Percentiles rank a stretch among this genome's conserved stretches.
Evolutionary conservation across 768 basidiomycete species (phyloP).

Genomic region (Clavaria fumosa): DNA sequence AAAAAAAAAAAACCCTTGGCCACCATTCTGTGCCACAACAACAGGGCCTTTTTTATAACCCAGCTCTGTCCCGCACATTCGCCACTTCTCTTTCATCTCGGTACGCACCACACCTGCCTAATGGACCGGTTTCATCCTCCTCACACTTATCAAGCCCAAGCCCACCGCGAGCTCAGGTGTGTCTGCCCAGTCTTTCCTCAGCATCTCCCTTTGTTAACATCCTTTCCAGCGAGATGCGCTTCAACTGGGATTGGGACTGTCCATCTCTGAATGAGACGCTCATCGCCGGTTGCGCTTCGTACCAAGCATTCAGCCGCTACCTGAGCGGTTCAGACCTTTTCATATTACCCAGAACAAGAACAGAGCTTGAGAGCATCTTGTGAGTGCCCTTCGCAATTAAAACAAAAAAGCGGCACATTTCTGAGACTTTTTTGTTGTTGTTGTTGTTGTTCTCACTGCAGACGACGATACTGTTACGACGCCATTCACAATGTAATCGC

Average conservation of each 20-base stretch:
- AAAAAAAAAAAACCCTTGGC: too few relatives aligned
- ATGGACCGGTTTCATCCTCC: conserved; percentile 68
- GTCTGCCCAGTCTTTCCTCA: conserved; percentile 13
- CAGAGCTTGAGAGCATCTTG: conserved; percentile 60
- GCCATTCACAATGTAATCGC: conserved; percentile 72
- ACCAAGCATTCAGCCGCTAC: conserved; percentile 63
- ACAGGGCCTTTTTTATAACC: too few relatives aligned
- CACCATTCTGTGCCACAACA: too few relatives aligned
- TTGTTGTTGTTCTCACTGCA: too few relatives aligned
- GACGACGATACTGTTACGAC: conserved; percentile 63
- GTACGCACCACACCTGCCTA: too few relatives aligned
- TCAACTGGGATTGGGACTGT: conserved; percentile 55
- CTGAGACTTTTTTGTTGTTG: too few relatives aligned
- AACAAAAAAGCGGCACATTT: conserved; percentile 8
- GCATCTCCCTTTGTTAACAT: too few relatives aligned
- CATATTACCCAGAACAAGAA: conserved; percentile 46
- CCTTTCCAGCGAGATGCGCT: conserved; percentile 48
- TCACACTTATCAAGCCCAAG: conserved; percentile 56
- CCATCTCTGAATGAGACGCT: conserved; percentile 58
- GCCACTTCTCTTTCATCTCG: too few relatives aligned
- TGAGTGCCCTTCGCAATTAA: conserved; percentile 21
- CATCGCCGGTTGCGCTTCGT: conserved; percentile 66
- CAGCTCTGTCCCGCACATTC: too few relatives aligned
- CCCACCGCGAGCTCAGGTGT: conserved; percentile 54
- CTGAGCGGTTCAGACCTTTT: conserved; percentile 57